phyloP scores from a whole-genome alignment of 371 early-diverging fungal species.

The Synchytrium microbalum region DNA sequence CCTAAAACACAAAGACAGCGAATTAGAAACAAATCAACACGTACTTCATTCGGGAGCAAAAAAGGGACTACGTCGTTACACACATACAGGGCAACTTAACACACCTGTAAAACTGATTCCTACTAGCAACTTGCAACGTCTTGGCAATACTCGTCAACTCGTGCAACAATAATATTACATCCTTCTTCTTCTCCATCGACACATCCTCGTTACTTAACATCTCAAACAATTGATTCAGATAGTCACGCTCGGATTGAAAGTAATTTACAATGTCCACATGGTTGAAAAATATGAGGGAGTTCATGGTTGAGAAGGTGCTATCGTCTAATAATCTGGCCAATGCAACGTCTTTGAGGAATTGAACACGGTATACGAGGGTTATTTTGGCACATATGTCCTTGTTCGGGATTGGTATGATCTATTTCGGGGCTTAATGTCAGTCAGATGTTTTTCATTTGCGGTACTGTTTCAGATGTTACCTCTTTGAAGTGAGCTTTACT shows the following conservation, averaged over 20 bases:
- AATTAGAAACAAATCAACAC: neutral
- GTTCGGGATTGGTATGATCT: conserved; percentile 69
- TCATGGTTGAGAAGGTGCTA: conserved; percentile 52
- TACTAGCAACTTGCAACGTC: conserved; percentile 49
- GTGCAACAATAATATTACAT: conserved; percentile 64
- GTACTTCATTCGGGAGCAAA: too few relatives aligned
- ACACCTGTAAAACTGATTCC: conserved; percentile 48
- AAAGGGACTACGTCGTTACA: too few relatives aligned
- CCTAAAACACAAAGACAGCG: conserved; percentile 22
- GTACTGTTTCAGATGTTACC: conserved; percentile 20
- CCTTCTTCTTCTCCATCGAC: conserved; percentile 35
- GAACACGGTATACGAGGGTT: conserved; percentile 71
- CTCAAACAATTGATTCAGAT: conserved; percentile 57
- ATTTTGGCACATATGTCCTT: conserved; percentile 59
- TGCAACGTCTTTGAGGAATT: conserved; percentile 74
- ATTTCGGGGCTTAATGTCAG: neutral
- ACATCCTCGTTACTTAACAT: conserved; percentile 48
- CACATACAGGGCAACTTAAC: neutral
- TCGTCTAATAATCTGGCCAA: conserved; percentile 68
- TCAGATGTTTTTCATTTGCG: neutral
- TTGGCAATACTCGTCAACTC: conserved; percentile 68
- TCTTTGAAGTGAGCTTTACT: conserved; percentile 57
- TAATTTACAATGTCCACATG: conserved; percentile 69
- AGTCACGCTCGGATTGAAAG: conserved; percentile 56
- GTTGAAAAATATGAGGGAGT: conserved; percentile 66